Conservation (phyloP, 2,329 filamentous ascomycete species). For the Lecanicillium sp. region DNA sequence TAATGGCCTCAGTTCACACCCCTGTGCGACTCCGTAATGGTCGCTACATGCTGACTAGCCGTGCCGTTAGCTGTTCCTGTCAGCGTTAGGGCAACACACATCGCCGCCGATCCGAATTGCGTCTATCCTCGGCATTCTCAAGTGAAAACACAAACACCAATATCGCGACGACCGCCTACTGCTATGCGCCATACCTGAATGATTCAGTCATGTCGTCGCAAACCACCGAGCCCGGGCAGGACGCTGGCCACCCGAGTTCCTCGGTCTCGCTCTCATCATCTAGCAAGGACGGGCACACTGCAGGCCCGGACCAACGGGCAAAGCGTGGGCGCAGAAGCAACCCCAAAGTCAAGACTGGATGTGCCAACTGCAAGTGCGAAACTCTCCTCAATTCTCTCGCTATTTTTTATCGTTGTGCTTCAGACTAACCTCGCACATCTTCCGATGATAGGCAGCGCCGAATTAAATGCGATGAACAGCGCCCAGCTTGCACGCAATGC, state of each 20-base stretch:
- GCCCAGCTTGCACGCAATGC: conserved; percentile 54
- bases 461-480: conserved; percentile 60
- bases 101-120: no score
- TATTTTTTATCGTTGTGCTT: conserved; percentile 5
- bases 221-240: neutral
- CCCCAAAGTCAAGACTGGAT: conserved; percentile 60
- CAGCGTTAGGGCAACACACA: neutral
- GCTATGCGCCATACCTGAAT: no score
- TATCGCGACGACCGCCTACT: no score
- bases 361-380: conserved; percentile 61
- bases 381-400: neutral
- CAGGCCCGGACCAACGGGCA: conserved; percentile 8
- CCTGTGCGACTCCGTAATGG: no score
- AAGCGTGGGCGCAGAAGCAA: conserved; percentile 45
- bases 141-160: no score
- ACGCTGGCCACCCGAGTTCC: neutral
- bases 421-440: conserved; percentile 14
- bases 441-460: conserved; percentile 40
- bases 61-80: no score
- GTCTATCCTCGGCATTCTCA: no score
- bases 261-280: neutral
- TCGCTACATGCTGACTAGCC: no score
- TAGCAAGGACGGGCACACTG: neutral
- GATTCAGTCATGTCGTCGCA: no score
- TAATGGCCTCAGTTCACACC: no score